Conservation (phyloP, 805 yeast species). For the Pichia insulana region DNA sequence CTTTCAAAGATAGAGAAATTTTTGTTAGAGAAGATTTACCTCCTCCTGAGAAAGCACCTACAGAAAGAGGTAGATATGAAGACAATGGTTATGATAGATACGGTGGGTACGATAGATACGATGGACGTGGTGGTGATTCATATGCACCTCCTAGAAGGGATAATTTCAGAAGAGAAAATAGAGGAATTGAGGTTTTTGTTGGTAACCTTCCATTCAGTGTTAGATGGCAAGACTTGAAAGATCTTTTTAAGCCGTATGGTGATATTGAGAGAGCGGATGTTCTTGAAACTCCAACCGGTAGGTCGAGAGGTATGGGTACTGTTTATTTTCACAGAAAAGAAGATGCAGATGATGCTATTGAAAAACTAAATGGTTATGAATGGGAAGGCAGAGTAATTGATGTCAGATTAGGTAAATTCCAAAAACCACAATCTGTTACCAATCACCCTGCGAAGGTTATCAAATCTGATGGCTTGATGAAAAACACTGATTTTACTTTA, state of each 20-base stretch:
- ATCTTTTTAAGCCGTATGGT: constrained; percentile 71
- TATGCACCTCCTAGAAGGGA: constrained; percentile 14
- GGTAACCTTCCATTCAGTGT: constrained; percentile 78
- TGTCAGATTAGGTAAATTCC: constrained; percentile 60
- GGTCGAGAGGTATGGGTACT: constrained; percentile 81
- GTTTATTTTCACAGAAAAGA: constrained; percentile 59
- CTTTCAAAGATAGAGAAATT: constrained; percentile 64
- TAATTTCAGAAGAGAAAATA: constrained; percentile 16
- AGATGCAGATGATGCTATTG: constrained; percentile 67
- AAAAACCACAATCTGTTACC: constrained; percentile 9
- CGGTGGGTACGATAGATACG: constrained; percentile 13
- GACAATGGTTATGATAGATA: constrained; percentile 12
- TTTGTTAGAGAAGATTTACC: constrained; percentile 89
- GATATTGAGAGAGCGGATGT: constrained; percentile 78
- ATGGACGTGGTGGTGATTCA: constrained; percentile 11
- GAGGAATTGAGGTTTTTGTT: constrained; percentile 54
- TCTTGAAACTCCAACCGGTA: constrained; percentile 53
- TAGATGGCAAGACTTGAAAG: constrained; percentile 80
- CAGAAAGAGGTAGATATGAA: constrained; percentile 12
- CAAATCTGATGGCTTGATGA: constrained; percentile 16
- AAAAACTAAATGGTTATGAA: constrained; percentile 56
- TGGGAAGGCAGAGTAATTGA: constrained; percentile 72
- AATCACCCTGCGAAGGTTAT: constrained; percentile 10
- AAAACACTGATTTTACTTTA: constrained; percentile 52
- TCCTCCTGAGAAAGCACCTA: constrained; percentile 44